Percentiles rank a stretch among this genome's conserved stretches.
Conservation (phyloP, 2,329 filamentous ascomycete species). For the Rhynchosporium graminicola region DNA sequence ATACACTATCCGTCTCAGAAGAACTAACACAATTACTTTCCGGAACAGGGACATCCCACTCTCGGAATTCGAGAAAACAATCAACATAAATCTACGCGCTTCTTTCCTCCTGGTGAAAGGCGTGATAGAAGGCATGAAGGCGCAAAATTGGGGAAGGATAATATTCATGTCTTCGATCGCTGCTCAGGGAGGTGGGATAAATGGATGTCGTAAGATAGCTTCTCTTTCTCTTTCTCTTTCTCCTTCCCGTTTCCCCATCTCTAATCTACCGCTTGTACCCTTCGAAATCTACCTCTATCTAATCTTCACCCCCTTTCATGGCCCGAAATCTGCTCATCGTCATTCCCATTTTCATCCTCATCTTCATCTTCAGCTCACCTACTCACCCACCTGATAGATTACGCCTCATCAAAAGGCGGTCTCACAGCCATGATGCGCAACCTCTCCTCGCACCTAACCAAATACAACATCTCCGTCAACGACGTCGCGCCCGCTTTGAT, state of each 20-base stretch:
- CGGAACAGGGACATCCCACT: slow-evolving; percentile 33
- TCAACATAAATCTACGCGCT: slow-evolving; percentile 35
- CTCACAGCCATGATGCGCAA: slow-evolving; percentile 50
- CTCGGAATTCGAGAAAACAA: slow-evolving; percentile 35
- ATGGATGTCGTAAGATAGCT: slow-evolving; percentile 34
- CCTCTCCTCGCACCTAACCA: slow-evolving; percentile 45
- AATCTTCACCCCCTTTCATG: not conserved
- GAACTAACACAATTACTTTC: slow-evolving; percentile 9
- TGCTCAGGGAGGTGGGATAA: slow-evolving; percentile 33
- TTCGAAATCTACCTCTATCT: not conserved
- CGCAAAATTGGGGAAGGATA: slow-evolving; percentile 42
- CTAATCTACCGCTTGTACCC: not conserved
- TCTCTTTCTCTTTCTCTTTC: not conserved
- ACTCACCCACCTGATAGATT: slow-evolving; percentile 23
- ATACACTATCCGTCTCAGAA: not conserved
- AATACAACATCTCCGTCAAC: slow-evolving; percentile 50
- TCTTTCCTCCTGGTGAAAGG: slow-evolving; percentile 36
- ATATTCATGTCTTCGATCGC: slow-evolving; percentile 35
- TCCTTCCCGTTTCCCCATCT: not conserved
- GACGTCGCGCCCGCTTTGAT: slow-evolving; percentile 51
- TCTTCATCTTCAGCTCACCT: too few relatives aligned
- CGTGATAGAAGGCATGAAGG: slow-evolving; percentile 41
- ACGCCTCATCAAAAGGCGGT: slow-evolving; percentile 45
- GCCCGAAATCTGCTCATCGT: too few relatives aligned
- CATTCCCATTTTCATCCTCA: too few relatives aligned